Conservation (phyloP, 2,329 filamentous ascomycete genomes). For the Calonectria pteridis region DNA sequence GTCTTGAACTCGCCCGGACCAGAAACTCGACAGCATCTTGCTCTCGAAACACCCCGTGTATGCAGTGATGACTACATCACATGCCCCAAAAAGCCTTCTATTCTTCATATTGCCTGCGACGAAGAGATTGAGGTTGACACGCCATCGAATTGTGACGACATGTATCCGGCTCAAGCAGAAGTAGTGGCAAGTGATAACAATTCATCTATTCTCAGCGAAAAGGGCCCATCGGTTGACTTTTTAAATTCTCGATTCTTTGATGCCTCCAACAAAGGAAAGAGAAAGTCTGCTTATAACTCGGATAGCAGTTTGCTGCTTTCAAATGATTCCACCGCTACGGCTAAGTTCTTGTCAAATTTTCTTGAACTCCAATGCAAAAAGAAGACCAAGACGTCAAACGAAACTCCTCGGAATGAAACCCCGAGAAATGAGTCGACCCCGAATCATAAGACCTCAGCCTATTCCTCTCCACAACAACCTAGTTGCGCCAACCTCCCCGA, state of each 20-base stretch:
- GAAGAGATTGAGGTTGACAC: conserved; percentile 40
- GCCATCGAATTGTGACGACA: background rate
- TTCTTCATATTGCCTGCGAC: conserved; percentile 34
- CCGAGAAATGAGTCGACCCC: background rate
- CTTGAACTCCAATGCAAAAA: conserved; percentile 49
- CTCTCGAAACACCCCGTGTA: conserved; percentile 8
- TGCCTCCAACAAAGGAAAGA: background rate
- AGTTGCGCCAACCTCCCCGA: background rate
- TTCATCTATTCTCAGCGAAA: background rate
- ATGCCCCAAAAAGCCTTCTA: background rate
- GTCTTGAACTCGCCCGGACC: conserved; percentile 18
- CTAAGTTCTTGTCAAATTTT: conserved; percentile 47
- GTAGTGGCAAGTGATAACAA: background rate
- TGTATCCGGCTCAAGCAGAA: no score
- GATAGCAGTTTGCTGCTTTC: conserved; percentile 27
- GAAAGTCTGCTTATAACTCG: conserved; percentile 1
- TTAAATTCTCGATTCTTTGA: background rate
- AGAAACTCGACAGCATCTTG: conserved; percentile 29
- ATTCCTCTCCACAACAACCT: background rate
- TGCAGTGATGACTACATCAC: conserved; percentile 36
- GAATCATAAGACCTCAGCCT: background rate
- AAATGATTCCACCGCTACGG: conserved; percentile 39
- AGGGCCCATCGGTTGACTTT: conserved; percentile 11
- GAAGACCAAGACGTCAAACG: conserved; percentile 24
- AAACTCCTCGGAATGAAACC: background rate